Evolutionary conservation across 2,329 filamentous ascomycete genomes (phyloP).

Genomic region (Dendryphion nanum): DNA sequence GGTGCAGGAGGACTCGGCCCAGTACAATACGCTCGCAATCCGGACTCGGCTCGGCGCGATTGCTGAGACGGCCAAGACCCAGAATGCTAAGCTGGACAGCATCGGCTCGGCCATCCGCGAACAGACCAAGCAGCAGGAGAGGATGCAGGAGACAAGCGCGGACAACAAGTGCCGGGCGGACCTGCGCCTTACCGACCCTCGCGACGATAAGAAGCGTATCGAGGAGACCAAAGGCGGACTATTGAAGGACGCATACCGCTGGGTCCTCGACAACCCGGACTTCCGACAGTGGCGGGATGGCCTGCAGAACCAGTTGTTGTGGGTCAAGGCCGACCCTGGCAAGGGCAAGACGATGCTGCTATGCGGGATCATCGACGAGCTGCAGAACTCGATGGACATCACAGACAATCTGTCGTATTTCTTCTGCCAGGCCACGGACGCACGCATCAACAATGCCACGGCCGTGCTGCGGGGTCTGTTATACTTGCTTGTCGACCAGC

Average conservation of each 20-base stretch:
- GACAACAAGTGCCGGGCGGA: slow-evolving; percentile 5
- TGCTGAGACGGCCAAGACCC: no score
- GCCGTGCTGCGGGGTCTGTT: slow-evolving; percentile 47
- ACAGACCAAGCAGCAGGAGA: no score
- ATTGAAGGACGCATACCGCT: slow-evolving; percentile 29
- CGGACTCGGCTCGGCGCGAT: no score
- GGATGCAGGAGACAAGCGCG: no score
- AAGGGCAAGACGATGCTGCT: slow-evolving; percentile 38
- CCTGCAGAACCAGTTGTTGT: slow-evolving; percentile 22
- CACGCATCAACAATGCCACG: slow-evolving; percentile 37
- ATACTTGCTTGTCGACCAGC: slow-evolving; percentile 38
- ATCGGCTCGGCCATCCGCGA: no score
- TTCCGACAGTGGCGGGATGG: slow-evolving; percentile 26
- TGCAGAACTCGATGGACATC: slow-evolving; percentile 13
- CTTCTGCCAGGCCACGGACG: slow-evolving; percentile 46
- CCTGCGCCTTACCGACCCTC: slow-evolving; percentile 8
- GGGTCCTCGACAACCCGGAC: slow-evolving; percentile 29
- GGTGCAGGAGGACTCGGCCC: no score
- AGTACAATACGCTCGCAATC: no score
- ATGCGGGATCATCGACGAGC: slow-evolving; percentile 18
- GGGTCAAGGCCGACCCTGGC: slow-evolving; percentile 28
- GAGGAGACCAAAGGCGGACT: slow-evolving; percentile 17
- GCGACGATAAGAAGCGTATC: slow-evolving; percentile 6
- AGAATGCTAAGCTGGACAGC: no score
- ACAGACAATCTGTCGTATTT: slow-evolving; percentile 26